These are phyloP conservation scores for Betula pendula DNA, from an alignment of 306 rosid genomes.

Conservation along the genomic window DNA sequence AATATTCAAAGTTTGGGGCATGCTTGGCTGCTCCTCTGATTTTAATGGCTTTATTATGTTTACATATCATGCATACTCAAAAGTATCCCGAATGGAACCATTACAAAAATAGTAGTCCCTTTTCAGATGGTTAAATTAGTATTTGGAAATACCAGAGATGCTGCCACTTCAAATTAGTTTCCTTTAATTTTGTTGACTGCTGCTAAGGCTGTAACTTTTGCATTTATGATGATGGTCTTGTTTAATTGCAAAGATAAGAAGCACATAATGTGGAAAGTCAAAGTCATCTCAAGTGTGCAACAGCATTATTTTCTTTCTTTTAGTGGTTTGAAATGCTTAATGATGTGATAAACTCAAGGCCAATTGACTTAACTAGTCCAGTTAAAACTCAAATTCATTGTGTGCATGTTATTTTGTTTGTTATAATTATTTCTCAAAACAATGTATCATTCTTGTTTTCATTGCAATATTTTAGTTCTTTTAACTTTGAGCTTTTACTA, in stretches of 20 bases:
- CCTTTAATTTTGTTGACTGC: background rate
- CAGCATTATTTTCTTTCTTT: background rate
- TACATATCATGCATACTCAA: background rate
- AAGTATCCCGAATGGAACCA: background rate
- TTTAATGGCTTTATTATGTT: conserved; percentile 4
- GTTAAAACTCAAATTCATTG: conserved; percentile 1
- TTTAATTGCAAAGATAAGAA: background rate
- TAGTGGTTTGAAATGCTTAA: background rate
- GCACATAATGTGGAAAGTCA: background rate
- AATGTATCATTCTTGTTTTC: background rate
- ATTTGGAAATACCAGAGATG: background rate
- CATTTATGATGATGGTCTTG: background rate
- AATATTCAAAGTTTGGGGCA: background rate
- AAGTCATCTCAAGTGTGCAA: background rate
- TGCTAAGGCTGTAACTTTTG: background rate
- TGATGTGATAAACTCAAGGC: background rate
- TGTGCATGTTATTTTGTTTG: background rate
- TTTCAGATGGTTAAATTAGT: background rate
- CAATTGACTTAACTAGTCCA: background rate
- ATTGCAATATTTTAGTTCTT: conserved; percentile 13
- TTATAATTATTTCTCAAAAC: background rate
- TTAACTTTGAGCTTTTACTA: conserved; percentile 14
- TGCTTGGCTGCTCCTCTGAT: background rate
- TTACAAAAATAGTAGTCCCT: background rate
- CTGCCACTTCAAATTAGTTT: background rate